Percentiles rank a stretch among this genome's conserved stretches.
phyloP scores from a whole-genome alignment of 1,284 basidiomycete species.

The Ganoderma resinaceum region DNA sequence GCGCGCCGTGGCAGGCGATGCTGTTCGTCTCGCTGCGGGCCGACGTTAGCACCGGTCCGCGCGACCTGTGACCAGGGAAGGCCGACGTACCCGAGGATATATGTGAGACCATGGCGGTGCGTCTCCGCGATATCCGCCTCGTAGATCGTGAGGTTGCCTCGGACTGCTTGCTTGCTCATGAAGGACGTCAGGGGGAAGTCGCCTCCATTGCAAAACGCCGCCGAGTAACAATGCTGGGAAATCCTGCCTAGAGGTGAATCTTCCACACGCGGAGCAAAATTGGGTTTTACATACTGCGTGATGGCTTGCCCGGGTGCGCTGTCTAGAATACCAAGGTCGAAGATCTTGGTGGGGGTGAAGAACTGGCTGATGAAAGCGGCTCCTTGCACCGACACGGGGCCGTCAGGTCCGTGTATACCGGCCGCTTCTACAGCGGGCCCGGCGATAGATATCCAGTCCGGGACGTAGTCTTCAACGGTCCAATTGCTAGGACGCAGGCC shows the following conservation, averaged over 20 bases:
- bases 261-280: not conserved
- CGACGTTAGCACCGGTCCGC: not conserved
- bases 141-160: constrained; percentile 61
- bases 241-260: constrained; percentile 48
- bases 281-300: not conserved
- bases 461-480: constrained; percentile 56
- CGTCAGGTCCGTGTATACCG: constrained; percentile 33
- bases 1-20: constrained; percentile 58
- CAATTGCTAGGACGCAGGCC: constrained; percentile 53
- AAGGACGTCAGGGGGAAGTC: constrained; percentile 59
- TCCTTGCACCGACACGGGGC: constrained; percentile 54
- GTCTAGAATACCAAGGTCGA: constrained; percentile 29
- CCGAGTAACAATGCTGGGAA: constrained; percentile 69
- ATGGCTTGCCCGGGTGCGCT: not conserved
- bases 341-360: constrained; percentile 64
- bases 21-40: constrained; percentile 39
- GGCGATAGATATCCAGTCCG: constrained; percentile 50
- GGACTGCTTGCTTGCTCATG: constrained; percentile 65
- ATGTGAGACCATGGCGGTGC: constrained; percentile 53
- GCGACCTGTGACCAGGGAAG: not conserved
- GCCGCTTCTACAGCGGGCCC: constrained; percentile 41
- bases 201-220: constrained; percentile 59
- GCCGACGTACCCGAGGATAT: constrained; percentile 63
- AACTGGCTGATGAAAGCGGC: constrained; percentile 59
- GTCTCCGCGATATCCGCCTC: constrained; percentile 57